These are phyloP conservation scores for Poterioochromonas sp. DNA, from an alignment of 352 stramenopile genomes.

Conservation along the genomic window DNA sequence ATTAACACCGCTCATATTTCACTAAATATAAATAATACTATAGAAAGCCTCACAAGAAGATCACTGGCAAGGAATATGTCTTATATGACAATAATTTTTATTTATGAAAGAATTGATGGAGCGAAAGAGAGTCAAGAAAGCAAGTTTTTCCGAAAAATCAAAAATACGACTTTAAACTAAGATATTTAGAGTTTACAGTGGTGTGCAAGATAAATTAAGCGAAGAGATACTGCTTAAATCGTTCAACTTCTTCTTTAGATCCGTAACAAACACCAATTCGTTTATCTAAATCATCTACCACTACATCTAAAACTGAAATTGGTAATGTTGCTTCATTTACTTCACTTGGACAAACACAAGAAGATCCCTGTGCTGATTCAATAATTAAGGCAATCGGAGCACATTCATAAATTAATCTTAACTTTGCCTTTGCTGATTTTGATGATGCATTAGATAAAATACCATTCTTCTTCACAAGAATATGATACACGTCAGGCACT, in stretches of 20 bases:
- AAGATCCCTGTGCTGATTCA: constrained; percentile 52
- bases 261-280: constrained; percentile 57
- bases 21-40: not conserved
- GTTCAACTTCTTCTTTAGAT: constrained; percentile 52
- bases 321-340: constrained; percentile 43
- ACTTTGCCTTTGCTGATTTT: constrained; percentile 52
- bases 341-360: constrained; percentile 34
- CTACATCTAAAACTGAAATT: constrained; percentile 52
- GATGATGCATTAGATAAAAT: constrained; percentile 58
- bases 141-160: too few relatives aligned
- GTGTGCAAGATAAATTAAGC: too few relatives aligned
- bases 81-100: too few relatives aligned
- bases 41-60: not conserved
- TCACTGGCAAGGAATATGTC: not conserved
- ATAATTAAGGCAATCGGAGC: constrained; percentile 57
- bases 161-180: too few relatives aligned
- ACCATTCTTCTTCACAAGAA: constrained; percentile 55
- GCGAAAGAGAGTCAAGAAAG: too few relatives aligned
- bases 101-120: too few relatives aligned
- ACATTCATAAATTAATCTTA: constrained; percentile 58
- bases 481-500: constrained; percentile 66
- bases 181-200: too few relatives aligned
- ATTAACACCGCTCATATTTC: constrained; percentile 47
- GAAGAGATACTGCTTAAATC: constrained; percentile 58
- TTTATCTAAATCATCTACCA: constrained; percentile 54